Conservation (phyloP, 2,329 filamentous ascomycete genomes). For the Colletotrichum eleusines region DNA sequence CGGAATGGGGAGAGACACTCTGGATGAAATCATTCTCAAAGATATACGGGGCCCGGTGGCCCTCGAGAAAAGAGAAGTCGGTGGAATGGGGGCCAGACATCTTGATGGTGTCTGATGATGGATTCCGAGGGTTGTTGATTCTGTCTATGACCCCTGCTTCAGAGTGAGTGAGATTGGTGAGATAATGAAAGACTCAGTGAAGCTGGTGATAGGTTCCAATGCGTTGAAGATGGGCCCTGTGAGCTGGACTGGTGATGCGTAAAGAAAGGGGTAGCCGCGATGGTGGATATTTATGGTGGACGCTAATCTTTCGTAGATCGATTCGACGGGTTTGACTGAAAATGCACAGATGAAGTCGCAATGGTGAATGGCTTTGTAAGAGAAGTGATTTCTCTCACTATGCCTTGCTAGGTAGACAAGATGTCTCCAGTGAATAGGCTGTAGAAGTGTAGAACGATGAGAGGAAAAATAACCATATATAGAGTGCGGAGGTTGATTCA, state of each 20-base stretch:
- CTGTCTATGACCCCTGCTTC: neutral
- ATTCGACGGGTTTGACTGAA: neutral
- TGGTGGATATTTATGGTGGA: neutral
- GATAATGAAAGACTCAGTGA: neutral
- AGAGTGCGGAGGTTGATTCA: too few species aligned
- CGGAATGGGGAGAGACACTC: neutral
- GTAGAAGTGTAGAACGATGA: too few species aligned
- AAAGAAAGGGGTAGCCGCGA: neutral
- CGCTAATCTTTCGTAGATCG: neutral
- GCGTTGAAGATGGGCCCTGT: too few species aligned
- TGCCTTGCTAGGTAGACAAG: too few species aligned
- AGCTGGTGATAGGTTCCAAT: neutral
- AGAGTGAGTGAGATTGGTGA: neutral
- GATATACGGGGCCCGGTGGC: neutral
- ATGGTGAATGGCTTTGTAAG: too few species aligned
- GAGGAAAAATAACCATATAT: too few species aligned
- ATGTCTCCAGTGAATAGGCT: too few species aligned
- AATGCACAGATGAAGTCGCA: too few species aligned
- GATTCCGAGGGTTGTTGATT: neutral
- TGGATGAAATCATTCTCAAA: neutral
- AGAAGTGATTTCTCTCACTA: too few species aligned
- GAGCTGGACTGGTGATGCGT: neutral
- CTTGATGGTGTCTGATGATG: neutral
- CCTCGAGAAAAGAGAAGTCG: neutral
- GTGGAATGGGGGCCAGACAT: constrained; percentile 5